Conservation (phyloP, 2,329 filamentous ascomycete species). For the Geoglossum cookeanum region DNA sequence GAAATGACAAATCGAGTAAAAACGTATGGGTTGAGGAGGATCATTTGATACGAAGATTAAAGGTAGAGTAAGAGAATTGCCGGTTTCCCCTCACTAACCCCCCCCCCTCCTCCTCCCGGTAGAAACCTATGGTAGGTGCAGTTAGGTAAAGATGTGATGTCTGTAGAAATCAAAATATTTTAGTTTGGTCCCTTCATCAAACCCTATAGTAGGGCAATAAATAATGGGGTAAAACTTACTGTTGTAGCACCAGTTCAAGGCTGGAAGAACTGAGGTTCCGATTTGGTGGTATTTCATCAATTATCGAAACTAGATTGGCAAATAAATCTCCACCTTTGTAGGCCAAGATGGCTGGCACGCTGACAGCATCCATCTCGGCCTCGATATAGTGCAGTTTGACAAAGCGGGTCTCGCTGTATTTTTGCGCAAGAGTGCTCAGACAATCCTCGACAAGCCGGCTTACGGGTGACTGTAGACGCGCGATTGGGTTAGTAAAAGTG, state of each 20-base stretch:
- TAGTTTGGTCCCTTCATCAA: neutral
- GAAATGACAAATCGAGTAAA: neutral
- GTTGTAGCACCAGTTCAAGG: slow-evolving; percentile 37
- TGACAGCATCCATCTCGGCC: slow-evolving; percentile 81
- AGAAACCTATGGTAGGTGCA: neutral
- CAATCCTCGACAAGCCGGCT: slow-evolving; percentile 64
- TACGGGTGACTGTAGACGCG: slow-evolving; percentile 46
- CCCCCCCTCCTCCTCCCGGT: no score
- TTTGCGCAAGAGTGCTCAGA: slow-evolving; percentile 52
- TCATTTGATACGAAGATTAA: neutral
- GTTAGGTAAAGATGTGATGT: neutral
- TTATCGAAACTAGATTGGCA: slow-evolving; percentile 69
- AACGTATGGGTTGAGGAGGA: no score
- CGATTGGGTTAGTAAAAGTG: neutral
- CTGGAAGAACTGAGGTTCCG: slow-evolving; percentile 30
- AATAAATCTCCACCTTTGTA: slow-evolving; percentile 85
- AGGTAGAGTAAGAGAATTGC: neutral
- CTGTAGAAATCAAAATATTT: neutral
- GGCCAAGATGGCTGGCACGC: slow-evolving; percentile 71
- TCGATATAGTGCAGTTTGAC: slow-evolving; percentile 81
- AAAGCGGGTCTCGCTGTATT: slow-evolving; percentile 58
- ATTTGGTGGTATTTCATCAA: slow-evolving; percentile 55
- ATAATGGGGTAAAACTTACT: slow-evolving; percentile 21
- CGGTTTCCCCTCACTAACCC: neutral
- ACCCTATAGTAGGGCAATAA: no score